Evolutionary conservation across 352 stramenopile species (phyloP).

Genomic region (Phytophthora melonis): DNA sequence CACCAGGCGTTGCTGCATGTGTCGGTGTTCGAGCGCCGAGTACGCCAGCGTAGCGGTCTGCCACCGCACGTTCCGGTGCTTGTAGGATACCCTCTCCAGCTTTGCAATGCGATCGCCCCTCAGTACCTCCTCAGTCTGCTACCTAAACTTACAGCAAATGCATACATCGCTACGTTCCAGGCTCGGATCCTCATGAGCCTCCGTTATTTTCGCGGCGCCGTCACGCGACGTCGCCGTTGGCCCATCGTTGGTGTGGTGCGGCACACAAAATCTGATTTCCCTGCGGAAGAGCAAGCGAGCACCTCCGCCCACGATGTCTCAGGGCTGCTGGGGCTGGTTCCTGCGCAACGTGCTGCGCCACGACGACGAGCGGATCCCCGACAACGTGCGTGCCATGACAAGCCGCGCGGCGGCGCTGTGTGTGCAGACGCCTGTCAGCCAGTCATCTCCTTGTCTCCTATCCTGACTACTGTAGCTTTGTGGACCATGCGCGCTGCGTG

Average conservation of each 20-base stretch:
- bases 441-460: neutral
- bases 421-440: neutral
- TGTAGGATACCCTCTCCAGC: neutral
- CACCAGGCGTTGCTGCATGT: neutral
- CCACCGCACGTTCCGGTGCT: neutral
- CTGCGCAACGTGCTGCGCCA: conserved; percentile 63
- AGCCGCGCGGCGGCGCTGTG: too few relatives aligned
- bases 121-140: too few relatives aligned
- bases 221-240: neutral
- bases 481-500: neutral
- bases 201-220: neutral
- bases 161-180: too few relatives aligned
- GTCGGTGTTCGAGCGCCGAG: neutral
- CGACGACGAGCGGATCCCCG: conserved; percentile 56
- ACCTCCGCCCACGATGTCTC: conserved; percentile 60
- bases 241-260: conserved; percentile 16
- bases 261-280: conserved; percentile 29
- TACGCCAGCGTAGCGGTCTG: neutral
- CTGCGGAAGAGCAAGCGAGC: neutral
- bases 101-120: neutral
- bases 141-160: too few relatives aligned
- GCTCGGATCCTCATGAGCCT: too few relatives aligned
- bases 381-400: conserved; percentile 40
- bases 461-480: neutral
- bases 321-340: conserved; percentile 78